A percentile compares a stretch with the other conserved stretches of the same genome.
Conservation (phyloP, 768 basidiomycete genomes). For the Ramaria sp. region DNA sequence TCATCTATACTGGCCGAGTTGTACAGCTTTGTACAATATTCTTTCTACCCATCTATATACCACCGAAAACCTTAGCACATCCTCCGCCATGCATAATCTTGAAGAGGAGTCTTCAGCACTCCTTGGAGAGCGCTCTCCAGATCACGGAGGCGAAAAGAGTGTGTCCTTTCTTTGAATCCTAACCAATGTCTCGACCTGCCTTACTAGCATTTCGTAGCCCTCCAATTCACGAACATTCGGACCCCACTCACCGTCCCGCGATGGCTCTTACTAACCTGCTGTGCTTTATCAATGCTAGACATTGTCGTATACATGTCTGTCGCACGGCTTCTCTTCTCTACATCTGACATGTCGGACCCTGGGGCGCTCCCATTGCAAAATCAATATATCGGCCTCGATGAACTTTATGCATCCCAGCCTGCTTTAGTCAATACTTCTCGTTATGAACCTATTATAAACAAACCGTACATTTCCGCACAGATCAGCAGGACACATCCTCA, state of each 20-base stretch:
- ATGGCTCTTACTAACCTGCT: neutral
- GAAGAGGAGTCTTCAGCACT: neutral
- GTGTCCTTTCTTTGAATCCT: neutral
- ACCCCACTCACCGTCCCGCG: constrained; percentile 28
- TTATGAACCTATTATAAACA: neutral
- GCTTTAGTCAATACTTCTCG: neutral
- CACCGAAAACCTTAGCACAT: no score
- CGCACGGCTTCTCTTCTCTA: neutral
- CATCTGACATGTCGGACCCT: neutral
- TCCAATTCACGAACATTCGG: constrained; percentile 18
- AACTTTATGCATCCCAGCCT: neutral
- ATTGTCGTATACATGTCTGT: neutral
- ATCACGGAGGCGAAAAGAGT: neutral
- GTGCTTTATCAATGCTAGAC: neutral
- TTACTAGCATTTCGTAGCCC: neutral
- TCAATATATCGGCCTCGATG: neutral
- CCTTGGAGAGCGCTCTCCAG: neutral
- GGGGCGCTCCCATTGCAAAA: neutral
- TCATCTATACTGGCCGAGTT: no score
- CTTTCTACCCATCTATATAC: no score
- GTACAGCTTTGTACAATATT: no score
- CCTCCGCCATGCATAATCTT: no score
- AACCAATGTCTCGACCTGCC: neutral
- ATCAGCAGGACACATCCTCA: neutral
- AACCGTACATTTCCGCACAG: neutral